Conservation (phyloP, 2,329 filamentous ascomycete species). For the Xenoacremonium recifei region DNA sequence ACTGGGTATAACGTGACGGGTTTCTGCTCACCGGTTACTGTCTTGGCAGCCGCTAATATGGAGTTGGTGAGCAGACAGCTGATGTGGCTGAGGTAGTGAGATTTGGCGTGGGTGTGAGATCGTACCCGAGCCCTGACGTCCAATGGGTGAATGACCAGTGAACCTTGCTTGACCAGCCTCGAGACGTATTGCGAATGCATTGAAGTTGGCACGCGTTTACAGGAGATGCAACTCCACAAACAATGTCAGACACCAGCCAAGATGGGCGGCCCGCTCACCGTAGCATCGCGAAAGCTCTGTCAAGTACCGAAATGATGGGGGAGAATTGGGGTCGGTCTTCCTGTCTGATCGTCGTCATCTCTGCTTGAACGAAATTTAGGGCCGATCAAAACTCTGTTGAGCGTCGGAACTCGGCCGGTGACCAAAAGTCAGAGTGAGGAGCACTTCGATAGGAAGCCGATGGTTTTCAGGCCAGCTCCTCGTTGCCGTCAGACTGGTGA, state of each 20-base stretch:
- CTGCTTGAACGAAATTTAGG: not conserved
- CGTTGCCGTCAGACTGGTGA: no score
- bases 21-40: conserved; percentile 3
- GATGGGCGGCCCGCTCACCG: not conserved
- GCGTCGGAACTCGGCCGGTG: no score
- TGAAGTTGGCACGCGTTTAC: no score
- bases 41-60: conserved; percentile 16
- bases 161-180: no score
- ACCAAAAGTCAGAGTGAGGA: no score
- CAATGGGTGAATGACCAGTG: no score
- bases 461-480: no score
- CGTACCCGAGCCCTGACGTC: conserved; percentile 4
- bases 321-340: not conserved
- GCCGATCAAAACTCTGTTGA: no score
- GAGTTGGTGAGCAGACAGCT: conserved; percentile 6
- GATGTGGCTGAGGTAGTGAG: conserved; percentile 9
- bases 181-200: no score
- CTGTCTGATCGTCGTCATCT: not conserved
- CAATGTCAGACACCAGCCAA: no score
- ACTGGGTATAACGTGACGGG: conserved; percentile 8
- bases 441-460: no score
- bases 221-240: not conserved
- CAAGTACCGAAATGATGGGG: not conserved
- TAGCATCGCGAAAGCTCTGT: not conserved
- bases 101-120: conserved; percentile 19